Conservation (phyloP, 176 grass and related monocot species). For the Triticum dicoccoides region DNA sequence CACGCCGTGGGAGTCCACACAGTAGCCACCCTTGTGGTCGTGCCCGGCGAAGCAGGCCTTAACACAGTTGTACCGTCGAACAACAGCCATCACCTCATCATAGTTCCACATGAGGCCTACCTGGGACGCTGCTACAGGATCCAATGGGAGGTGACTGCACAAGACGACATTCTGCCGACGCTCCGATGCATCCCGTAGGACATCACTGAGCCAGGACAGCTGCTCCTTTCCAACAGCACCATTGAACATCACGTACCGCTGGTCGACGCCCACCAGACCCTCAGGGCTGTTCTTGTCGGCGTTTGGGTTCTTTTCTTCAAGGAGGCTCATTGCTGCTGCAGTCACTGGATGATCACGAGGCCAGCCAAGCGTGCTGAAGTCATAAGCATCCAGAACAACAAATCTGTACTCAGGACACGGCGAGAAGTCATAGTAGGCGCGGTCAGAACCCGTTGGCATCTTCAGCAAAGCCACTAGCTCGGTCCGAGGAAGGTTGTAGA, state of each 20-base stretch:
- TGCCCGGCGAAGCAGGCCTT: constrained; percentile 86
- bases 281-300: constrained; percentile 81
- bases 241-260: constrained; percentile 79
- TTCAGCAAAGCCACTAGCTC: constrained; percentile 70
- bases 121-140: constrained; percentile 49
- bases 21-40: constrained; percentile 74
- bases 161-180: constrained; percentile 60
- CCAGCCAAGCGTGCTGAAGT: constrained; percentile 86
- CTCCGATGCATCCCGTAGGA: constrained; percentile 42
- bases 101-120: constrained; percentile 87
- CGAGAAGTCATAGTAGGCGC: constrained; percentile 80
- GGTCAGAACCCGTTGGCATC: constrained; percentile 45
- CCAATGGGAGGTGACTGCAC: constrained; percentile 80
- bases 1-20: constrained; percentile 61
- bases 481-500: constrained; percentile 85
- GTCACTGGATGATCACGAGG: constrained; percentile 60
- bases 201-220: constrained; percentile 62
- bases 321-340: constrained; percentile 46
- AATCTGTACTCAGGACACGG: constrained; percentile 57
- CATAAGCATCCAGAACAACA: constrained; percentile 75
- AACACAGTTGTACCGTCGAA: constrained; percentile 69
- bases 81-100: constrained; percentile 81
- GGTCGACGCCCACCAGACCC: constrained; percentile 53
- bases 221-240: constrained; percentile 77
- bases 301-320: constrained; percentile 78